These are phyloP conservation scores for Rhytidiadelphus loreus DNA, from an alignment of 225 moss, liverwort and hornwort genomes.

Conservation along the genomic window DNA sequence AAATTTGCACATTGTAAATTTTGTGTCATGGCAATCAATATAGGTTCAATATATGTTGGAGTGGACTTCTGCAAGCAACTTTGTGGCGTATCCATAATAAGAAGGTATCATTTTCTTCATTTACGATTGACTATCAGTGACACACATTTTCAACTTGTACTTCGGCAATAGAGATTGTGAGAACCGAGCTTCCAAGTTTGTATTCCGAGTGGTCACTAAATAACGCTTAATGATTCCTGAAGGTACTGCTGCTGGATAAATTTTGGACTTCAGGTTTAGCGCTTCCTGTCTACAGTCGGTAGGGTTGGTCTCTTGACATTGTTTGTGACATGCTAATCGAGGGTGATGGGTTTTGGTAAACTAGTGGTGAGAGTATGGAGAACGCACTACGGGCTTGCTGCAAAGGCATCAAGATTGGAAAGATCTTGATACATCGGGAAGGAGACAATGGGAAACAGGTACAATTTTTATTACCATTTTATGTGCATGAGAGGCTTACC, in stretches of 20 bases:
- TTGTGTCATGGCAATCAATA: not conserved
- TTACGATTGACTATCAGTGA: not conserved
- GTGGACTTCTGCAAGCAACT: constrained; percentile 99
- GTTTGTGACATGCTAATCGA: not conserved
- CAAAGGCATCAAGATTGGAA: constrained; percentile 96
- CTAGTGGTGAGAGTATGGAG: constrained; percentile 96
- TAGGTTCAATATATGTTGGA: constrained; percentile 77
- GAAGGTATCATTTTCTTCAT: constrained; percentile 20
- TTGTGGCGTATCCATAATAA: constrained; percentile 95
- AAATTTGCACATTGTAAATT: not conserved
- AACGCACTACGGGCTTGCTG: constrained; percentile 93
- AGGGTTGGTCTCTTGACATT: not conserved
- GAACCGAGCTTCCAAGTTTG: not conserved
- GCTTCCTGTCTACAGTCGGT: not conserved
- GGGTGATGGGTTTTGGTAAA: not conserved
- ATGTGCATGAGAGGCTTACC: not conserved
- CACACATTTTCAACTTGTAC: not conserved
- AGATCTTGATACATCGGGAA: constrained; percentile 90
- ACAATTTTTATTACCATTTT: not conserved
- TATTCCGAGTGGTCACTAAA: not conserved
- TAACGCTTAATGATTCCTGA: not conserved
- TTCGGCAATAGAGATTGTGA: not conserved
- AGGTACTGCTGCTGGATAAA: too few relatives aligned
- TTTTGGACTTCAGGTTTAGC: not conserved
- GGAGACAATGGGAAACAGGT: constrained; percentile 91